Percentiles rank a stretch among this genome's conserved stretches.
These are phyloP conservation scores for Aspergillus hiratsukae DNA, from an alignment of 2,329 filamentous ascomycete genomes.

Conservation along the genomic window DNA sequence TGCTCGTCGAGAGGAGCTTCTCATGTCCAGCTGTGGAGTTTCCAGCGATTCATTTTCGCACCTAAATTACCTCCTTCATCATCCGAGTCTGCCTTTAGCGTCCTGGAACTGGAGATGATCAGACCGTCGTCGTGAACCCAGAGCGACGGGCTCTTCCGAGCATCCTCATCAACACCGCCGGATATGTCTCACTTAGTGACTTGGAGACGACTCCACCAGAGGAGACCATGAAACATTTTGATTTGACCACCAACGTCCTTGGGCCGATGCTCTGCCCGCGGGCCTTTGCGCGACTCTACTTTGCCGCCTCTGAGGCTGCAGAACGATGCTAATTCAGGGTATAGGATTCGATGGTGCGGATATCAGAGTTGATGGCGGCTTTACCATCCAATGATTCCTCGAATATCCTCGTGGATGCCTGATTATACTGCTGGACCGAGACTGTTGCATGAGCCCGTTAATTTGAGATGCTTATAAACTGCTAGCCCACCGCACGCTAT, in stretches of 20 bases:
- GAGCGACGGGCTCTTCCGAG: conserved; percentile 30
- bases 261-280: conserved; percentile 45
- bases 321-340: conserved; percentile 3
- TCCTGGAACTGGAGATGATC: conserved; percentile 27
- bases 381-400: conserved; percentile 22
- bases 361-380: conserved; percentile 38
- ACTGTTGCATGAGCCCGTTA: not conserved
- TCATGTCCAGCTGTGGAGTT: conserved; percentile 34
- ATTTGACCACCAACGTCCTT: conserved; percentile 41
- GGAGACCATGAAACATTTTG: conserved; percentile 31
- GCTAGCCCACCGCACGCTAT: not conserved
- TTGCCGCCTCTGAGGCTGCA: conserved; percentile 19
- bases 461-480: not conserved
- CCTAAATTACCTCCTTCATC: conserved; percentile 44
- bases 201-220: conserved; percentile 39
- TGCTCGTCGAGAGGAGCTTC: conserved; percentile 30
- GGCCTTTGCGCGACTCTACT: conserved; percentile 43
- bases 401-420: too few relatives aligned
- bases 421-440: not conserved
- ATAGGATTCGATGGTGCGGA: conserved; percentile 38
- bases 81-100: conserved; percentile 41
- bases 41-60: conserved; percentile 23
- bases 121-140: conserved; percentile 5
- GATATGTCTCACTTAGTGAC: conserved; percentile 44
- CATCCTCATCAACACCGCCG: conserved; percentile 42